Percentiles rank a stretch among this genome's conserved stretches.
Evolutionary conservation across 2,329 filamentous ascomycete genomes (phyloP).

Genomic region (Apiospora marii): DNA sequence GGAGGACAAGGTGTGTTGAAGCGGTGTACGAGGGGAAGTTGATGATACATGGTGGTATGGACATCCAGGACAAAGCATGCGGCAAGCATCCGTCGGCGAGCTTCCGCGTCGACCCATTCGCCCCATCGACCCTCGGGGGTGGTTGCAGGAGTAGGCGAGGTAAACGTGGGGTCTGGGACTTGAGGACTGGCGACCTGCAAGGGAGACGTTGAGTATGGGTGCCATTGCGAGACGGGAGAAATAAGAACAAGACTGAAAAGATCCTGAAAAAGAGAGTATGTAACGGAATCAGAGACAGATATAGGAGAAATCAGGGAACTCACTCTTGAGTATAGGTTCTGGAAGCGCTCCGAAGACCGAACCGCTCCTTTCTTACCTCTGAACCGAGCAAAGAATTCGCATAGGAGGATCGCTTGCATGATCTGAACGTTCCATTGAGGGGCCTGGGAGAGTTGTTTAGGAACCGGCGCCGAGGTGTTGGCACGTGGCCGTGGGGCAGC

Average conservation of each 20-base stretch:
- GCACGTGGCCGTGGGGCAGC: not conserved
- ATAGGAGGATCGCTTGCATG: conserved; percentile 63
- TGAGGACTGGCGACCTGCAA: conserved; percentile 50
- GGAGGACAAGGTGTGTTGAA: conserved; percentile 46
- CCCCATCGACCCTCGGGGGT: conserved; percentile 53
- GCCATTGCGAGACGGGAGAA: conserved; percentile 39
- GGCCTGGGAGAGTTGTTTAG: conserved; percentile 43
- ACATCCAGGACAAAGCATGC: conserved; percentile 65
- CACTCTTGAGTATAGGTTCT: conserved; percentile 61
- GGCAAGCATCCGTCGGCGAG: conserved; percentile 60
- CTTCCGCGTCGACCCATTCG: conserved; percentile 61
- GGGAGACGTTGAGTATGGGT: conserved; percentile 45
- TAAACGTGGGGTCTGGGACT: conserved; percentile 32
- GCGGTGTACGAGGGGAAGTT: conserved; percentile 52
- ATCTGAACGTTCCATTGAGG: conserved; percentile 57
- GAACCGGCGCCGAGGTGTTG: not conserved
- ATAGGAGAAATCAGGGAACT: conserved; percentile 49
- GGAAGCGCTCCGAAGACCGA: conserved; percentile 57
- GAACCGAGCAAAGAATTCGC: conserved; percentile 64
- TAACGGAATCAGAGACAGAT: conserved; percentile 41
- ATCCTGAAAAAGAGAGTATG: conserved; percentile 43
- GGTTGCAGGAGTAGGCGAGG: conserved; percentile 27
- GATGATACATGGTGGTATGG: conserved; percentile 62
- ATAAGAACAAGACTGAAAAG: conserved; percentile 45
- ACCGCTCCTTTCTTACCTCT: conserved; percentile 58